These are phyloP conservation scores for Clavispora carvajalis DNA, from an alignment of 805 yeast genomes.

Conservation along the genomic window DNA sequence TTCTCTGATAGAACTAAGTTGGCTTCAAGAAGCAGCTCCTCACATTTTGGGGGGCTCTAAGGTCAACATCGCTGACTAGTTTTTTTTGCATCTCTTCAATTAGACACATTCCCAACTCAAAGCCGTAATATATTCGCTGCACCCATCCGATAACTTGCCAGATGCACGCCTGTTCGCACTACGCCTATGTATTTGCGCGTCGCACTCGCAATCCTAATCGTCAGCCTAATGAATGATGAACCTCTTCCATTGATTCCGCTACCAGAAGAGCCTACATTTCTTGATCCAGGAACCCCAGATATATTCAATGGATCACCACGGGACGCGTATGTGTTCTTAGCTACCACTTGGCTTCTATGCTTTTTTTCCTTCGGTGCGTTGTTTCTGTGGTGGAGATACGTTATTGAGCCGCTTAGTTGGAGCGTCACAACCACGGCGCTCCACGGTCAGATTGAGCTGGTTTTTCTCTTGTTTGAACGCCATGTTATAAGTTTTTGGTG, in stretches of 20 bases:
- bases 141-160: too few relatives aligned
- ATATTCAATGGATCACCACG: not conserved
- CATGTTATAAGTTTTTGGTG: constrained; percentile 34
- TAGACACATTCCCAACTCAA: not conserved
- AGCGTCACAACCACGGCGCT: constrained; percentile 7
- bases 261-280: not conserved
- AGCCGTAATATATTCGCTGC: too few relatives aligned
- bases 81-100: not conserved
- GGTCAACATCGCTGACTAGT: constrained; percentile 22
- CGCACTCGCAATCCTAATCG: not conserved
- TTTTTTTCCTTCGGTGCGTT: constrained; percentile 29
- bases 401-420: constrained; percentile 24
- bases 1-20: constrained; percentile 70
- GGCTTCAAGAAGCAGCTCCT: constrained; percentile 83
- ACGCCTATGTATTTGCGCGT: not conserved
- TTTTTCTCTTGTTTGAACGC: constrained; percentile 22
- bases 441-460: constrained; percentile 8
- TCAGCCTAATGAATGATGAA: constrained; percentile 1
- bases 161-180: not conserved
- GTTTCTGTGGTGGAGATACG: constrained; percentile 31
- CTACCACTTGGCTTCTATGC: constrained; percentile 29
- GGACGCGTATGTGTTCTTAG: constrained; percentile 21
- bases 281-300: not conserved
- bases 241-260: constrained; percentile 14
- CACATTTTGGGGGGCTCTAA: constrained; percentile 47